These are phyloP conservation scores for Magnolia changhungtana DNA, from an alignment of 164 flowering plant species.

Conservation along the genomic window DNA sequence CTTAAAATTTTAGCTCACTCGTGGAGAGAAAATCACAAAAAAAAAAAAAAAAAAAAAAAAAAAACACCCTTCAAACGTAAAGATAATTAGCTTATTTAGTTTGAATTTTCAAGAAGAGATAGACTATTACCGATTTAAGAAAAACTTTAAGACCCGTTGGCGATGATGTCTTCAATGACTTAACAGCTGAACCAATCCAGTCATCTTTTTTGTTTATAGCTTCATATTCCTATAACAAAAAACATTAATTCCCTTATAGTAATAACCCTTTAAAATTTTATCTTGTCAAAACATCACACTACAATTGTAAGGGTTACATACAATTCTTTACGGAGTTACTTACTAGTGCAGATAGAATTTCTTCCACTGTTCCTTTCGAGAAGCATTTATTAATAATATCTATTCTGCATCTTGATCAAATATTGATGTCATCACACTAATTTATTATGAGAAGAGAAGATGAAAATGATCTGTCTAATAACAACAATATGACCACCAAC, in stretches of 20 bases:
- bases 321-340: slow-evolving; percentile 15
- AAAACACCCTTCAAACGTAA: too few species aligned
- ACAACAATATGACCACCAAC: not conserved
- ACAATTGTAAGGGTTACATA: not conserved
- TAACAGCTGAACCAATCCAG: slow-evolving; percentile 45
- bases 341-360: slow-evolving; percentile 41
- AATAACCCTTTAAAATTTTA: not conserved
- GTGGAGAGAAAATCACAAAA: too few species aligned
- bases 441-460: too few species aligned
- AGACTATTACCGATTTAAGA: slow-evolving; percentile 55
- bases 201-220: slow-evolving; percentile 32
- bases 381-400: slow-evolving; percentile 45
- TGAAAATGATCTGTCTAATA: not conserved
- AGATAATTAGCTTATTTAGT: too few species aligned
- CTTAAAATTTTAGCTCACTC: too few species aligned
- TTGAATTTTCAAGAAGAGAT: too few species aligned
- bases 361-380: slow-evolving; percentile 26
- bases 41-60: too few species aligned
- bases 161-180: slow-evolving; percentile 63
- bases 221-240: slow-evolving; percentile 42
- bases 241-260: not conserved
- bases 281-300: not conserved
- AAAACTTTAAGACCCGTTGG: slow-evolving; percentile 72
- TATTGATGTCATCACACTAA: not conserved
- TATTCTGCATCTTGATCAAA: slow-evolving; percentile 41